Base-by-base conservation (phyloP, 208 protist genomes). In the Lotmaria passim region DNA sequence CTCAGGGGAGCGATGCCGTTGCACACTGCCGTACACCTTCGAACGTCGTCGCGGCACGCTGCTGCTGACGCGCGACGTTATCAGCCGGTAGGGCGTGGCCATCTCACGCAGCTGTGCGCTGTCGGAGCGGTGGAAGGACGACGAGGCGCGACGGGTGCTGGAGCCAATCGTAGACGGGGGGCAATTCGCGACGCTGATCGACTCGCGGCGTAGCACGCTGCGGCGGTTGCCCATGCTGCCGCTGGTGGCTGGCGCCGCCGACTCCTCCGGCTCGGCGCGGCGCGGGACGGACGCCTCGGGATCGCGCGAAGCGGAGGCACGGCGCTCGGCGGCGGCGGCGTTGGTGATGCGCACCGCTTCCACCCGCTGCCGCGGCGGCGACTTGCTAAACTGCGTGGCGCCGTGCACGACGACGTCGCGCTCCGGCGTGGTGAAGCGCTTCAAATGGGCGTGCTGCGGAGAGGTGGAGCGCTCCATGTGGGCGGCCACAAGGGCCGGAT, bases 321-420 rank as follows among this genome's bases (percentile, higher is more conserved):
- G 66, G 2, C 69, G 68, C 66, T 56, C 62, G 19, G 57, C 50
- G 21, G 61, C 28, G 0, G 55, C 36, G 21, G 36, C 62, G 41
- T 65, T 69, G 11, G 30, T 50, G 47, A 90, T 68, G 59, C 77
- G 81, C 36, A 85, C 74, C 28, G 75, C 73, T 60, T 73, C 75
- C 3, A 86, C 75, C 12, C 84, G 84, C 50, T 78, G 73, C 30
- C 84, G 84, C 33, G 44, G 61, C 11, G 69, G 61, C 12, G 78
- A 82, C n/a, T 43, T 60, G 36, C 48, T 55, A 17, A 75, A 51
- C 76, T 86, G 78, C 48, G 52, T 44, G 0, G 78, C 70, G 21
- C 66, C 63, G 50, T 80, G 69, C 39, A 84, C 53, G 1, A 84
- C 69, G 15, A 85, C 71, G 36, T 74, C 77, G 31, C 57, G 74